Conservation (phyloP, 257 asterid species). For the Lycium barbarum region DNA sequence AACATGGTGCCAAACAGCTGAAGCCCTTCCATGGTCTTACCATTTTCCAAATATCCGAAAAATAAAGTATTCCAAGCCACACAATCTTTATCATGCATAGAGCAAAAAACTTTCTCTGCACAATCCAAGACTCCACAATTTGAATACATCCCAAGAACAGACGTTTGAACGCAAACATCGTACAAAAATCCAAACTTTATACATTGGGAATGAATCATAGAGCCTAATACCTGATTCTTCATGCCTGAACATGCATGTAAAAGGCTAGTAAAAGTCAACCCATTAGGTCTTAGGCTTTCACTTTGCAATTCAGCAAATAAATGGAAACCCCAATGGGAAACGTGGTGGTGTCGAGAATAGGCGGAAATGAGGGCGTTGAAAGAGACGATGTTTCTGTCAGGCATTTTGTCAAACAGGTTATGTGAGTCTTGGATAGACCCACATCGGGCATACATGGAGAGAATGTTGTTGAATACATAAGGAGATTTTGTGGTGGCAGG, state of each 20-base stretch:
- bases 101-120: conserved; percentile 56
- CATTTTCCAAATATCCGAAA: conserved; percentile 62
- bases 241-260: conserved; percentile 65
- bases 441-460: conserved; percentile 79
- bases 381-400: conserved; percentile 68
- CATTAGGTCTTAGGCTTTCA: conserved; percentile 58
- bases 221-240: conserved; percentile 50
- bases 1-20: conserved; percentile 53
- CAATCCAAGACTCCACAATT: conserved; percentile 52
- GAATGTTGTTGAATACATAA: conserved; percentile 64
- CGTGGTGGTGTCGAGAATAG: conserved; percentile 54
- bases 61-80: conserved; percentile 74
- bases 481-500: conserved; percentile 41
- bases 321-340: conserved; percentile 46
- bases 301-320: conserved; percentile 48
- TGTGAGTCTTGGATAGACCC: conserved; percentile 60
- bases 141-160: conserved; percentile 74
- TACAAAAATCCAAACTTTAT: conserved; percentile 57
- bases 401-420: conserved; percentile 80
- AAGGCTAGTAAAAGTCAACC: conserved; percentile 69
- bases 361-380: conserved; percentile 74
- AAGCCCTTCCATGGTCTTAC: conserved; percentile 53
- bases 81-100: conserved; percentile 61
- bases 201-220: conserved; percentile 58
- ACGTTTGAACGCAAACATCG: conserved; percentile 62